Evolutionary conservation across 257 asterid genomes (phyloP).

Genomic region (Salvia miltiorrhiza): DNA sequence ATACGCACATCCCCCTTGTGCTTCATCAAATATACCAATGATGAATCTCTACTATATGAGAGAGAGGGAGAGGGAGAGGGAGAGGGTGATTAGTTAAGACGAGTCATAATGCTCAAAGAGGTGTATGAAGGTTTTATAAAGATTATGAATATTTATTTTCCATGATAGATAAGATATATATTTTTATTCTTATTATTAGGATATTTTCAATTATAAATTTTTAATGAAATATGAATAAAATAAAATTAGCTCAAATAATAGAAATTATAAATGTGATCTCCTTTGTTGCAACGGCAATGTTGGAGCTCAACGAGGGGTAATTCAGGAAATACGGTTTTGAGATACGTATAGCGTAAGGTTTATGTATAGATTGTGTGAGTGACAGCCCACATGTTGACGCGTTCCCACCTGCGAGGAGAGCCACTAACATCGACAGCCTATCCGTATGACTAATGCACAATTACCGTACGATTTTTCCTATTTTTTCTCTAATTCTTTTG

Average conservation of each 20-base stretch:
- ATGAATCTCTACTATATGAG: no score
- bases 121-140: no score
- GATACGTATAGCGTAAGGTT: not conserved
- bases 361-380: conserved; percentile 27
- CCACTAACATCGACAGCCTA: conserved; percentile 8
- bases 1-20: not conserved
- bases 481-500: not conserved
- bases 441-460: conserved; percentile 26
- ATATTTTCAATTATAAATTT: no score
- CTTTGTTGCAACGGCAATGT: not conserved
- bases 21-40: not conserved
- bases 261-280: no score
- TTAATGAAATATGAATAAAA: no score
- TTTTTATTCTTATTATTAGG: no score
- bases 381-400: conserved; percentile 30
- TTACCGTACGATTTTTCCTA: conserved; percentile 27
- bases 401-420: conserved; percentile 47
- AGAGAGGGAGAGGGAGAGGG: no score
- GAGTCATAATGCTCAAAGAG: no score
- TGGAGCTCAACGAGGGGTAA: not conserved
- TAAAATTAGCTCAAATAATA: no score
- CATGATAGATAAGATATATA: no score
- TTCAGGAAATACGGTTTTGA: not conserved
- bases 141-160: no score
- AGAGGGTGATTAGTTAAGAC: not conserved